Percentiles rank a stretch among this genome's conserved stretches.
phyloP scores from a whole-genome alignment of 2,329 filamentous ascomycete genomes.

The Apiospora arundinis region DNA sequence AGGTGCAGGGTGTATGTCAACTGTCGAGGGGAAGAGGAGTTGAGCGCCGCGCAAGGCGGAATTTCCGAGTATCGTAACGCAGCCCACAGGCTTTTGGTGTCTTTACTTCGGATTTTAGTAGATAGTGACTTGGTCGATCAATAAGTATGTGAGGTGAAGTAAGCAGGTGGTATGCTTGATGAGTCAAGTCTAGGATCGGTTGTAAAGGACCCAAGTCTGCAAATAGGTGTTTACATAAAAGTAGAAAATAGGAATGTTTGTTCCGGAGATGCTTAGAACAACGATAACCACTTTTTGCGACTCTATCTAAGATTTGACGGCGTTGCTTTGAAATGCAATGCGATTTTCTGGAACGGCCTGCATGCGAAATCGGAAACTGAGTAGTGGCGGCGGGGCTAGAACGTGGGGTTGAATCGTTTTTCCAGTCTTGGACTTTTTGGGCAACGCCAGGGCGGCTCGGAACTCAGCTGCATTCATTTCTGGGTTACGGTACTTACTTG shows the following conservation, averaged over 20 bases:
- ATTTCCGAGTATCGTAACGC: neutral
- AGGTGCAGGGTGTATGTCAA: neutral
- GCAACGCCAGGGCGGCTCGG: neutral
- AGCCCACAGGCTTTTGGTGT: neutral
- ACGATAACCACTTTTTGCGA: neutral
- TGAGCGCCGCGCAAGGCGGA: slow-evolving; percentile 9
- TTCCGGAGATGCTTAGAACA: neutral
- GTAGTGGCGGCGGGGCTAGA: slow-evolving; percentile 20
- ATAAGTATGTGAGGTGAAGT: neutral
- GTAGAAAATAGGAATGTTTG: neutral
- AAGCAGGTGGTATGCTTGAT: neutral
- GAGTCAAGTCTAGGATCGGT: neutral
- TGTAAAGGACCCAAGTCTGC: neutral
- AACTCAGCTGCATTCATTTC: neutral
- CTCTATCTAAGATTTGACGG: slow-evolving; percentile 9
- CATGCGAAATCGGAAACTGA: slow-evolving; percentile 25
- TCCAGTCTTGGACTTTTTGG: neutral
- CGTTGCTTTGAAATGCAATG: slow-evolving; percentile 29
- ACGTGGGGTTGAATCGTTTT: slow-evolving; percentile 14
- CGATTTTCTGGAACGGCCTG: slow-evolving; percentile 23
- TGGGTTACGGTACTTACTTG: neutral
- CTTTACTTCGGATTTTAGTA: neutral
- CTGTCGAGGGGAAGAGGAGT: neutral
- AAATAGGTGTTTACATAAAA: neutral
- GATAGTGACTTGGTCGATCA: neutral